A percentile compares a stretch with the other conserved stretches of the same genome.
Conservation (phyloP, 345 rosid genomes). For the Camelina hispida region DNA sequence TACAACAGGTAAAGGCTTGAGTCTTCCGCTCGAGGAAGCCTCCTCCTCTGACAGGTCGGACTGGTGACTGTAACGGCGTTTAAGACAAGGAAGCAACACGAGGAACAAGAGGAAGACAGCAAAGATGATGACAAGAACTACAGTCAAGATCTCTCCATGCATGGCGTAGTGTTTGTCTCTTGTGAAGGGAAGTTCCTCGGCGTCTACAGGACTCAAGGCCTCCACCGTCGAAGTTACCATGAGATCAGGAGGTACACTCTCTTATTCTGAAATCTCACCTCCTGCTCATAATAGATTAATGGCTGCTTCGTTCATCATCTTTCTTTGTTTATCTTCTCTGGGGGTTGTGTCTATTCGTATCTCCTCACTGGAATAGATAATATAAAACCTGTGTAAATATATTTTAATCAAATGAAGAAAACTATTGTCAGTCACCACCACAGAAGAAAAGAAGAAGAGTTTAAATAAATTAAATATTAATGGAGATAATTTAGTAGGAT, state of each 20-base stretch:
- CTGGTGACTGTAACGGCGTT: conserved; percentile 37
- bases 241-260: conserved; percentile 19
- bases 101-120: conserved; percentile 49
- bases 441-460: conserved; percentile 3
- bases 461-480: not conserved
- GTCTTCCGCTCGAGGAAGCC: conserved; percentile 27
- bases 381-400: not conserved
- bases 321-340: not conserved
- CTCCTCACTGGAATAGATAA: not conserved
- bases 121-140: conserved; percentile 46
- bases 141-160: conserved; percentile 54
- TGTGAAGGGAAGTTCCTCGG: conserved; percentile 35
- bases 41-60: conserved; percentile 35
- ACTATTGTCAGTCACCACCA: conserved; percentile 7
- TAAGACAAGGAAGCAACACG: conserved; percentile 51
- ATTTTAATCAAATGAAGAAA: not conserved
- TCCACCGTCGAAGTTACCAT: conserved; percentile 35
- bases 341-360: not conserved
- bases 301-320: not conserved
- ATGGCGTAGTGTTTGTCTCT: conserved; percentile 50
- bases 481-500: not conserved
- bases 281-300: not conserved
- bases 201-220: conserved; percentile 43
- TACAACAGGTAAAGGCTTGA: conserved; percentile 29
- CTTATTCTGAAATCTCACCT: not conserved